These are phyloP conservation scores for Geotrichum citri-aurantii DNA, from an alignment of 1,139 yeast species.

Conservation along the genomic window DNA sequence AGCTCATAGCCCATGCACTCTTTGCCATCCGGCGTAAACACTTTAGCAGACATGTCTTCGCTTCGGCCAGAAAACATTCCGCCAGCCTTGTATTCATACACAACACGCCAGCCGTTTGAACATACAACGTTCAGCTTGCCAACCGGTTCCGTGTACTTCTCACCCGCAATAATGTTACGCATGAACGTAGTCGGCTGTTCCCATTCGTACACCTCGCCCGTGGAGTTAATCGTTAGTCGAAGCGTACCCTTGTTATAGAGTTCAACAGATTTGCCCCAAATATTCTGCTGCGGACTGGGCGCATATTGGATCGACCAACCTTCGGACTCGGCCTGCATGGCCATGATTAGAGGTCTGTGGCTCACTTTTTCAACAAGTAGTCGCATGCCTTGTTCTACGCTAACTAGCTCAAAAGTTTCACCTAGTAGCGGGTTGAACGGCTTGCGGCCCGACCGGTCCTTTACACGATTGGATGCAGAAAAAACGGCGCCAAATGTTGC, in stretches of 20 bases:
- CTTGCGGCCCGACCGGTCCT: constrained; percentile 71
- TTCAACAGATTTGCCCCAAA: constrained; percentile 94
- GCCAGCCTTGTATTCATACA: constrained; percentile 66
- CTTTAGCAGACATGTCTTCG: constrained; percentile 63
- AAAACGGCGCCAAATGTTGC: constrained; percentile 80
- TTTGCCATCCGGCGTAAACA: constrained; percentile 40
- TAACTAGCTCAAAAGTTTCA: constrained; percentile 77
- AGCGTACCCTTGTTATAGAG: constrained; percentile 67
- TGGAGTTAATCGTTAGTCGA: constrained; percentile 47
- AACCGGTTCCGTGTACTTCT: constrained; percentile 86
- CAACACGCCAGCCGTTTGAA: constrained; percentile 61
- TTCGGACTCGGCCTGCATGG: constrained; percentile 65
- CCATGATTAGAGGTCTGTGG: constrained; percentile 80
- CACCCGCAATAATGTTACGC: constrained; percentile 89
- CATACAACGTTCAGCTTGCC: constrained; percentile 63
- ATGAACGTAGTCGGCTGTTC: constrained; percentile 74
- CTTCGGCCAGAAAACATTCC: constrained; percentile 81
- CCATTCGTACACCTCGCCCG: constrained; percentile 77
- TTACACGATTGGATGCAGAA: constrained; percentile 63
- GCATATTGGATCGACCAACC: constrained; percentile 74
- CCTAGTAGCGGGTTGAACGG: constrained; percentile 91
- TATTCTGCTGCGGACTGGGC: constrained; percentile 79
- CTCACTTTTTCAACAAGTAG: constrained; percentile 70
- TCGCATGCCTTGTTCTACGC: constrained; percentile 70
- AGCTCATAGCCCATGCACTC: constrained; percentile 39